Percentiles rank a stretch among this genome's conserved stretches.
Conservation (phyloP, 2,329 filamentous ascomycete genomes). For the Neofusicoccum laricinum region DNA sequence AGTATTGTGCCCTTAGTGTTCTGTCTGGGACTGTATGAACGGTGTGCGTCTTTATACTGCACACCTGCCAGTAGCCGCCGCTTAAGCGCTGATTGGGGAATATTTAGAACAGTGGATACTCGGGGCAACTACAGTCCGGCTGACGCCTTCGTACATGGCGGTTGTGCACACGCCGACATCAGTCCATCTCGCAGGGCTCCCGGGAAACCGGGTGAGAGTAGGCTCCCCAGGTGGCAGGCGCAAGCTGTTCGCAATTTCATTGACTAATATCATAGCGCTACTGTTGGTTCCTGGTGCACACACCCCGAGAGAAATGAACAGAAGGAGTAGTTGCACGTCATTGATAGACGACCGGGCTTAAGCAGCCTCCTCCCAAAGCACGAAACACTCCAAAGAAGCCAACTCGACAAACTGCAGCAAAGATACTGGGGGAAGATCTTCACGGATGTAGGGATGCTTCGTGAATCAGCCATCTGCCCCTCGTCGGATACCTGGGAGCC, state of each 20-base stretch:
- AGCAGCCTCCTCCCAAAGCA: conserved; percentile 7
- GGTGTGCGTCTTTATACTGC: background rate
- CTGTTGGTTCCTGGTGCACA: background rate
- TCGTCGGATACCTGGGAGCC: background rate
- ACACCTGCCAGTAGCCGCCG: background rate
- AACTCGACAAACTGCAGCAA: conserved; percentile 17
- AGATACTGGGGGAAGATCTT: background rate
- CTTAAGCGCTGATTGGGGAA: background rate
- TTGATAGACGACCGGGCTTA: background rate
- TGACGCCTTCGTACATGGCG: background rate
- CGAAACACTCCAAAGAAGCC: conserved; percentile 18
- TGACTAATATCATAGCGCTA: background rate
- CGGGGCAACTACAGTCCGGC: background rate
- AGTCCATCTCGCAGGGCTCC: background rate
- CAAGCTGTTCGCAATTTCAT: background rate
- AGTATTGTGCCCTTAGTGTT: background rate
- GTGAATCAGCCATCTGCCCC: background rate
- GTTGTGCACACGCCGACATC: background rate
- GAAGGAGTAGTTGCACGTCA: background rate
- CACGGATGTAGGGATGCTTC: conserved; percentile 17
- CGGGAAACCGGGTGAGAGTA: background rate
- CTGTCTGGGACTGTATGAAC: background rate
- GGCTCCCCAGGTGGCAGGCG: background rate
- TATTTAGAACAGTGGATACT: background rate
- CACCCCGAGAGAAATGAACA: background rate